These are phyloP conservation scores for Diaporthe helianthi DNA, from an alignment of 2,329 filamentous ascomycete species.

Conservation along the genomic window DNA sequence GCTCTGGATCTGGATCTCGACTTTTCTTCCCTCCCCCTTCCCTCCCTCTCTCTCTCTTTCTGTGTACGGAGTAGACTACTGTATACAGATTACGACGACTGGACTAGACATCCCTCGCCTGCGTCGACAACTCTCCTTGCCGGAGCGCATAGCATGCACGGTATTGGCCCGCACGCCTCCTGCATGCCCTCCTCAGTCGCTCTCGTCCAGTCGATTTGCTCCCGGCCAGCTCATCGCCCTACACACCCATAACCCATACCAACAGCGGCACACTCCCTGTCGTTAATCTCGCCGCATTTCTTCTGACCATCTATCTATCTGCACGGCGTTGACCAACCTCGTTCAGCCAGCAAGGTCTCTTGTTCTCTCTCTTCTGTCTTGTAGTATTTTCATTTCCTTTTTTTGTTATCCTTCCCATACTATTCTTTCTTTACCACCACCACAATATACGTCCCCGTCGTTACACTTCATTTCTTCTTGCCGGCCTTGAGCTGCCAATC, in stretches of 20 bases:
- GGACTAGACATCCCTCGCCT: conserved; percentile 24
- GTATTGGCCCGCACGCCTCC: conserved; percentile 29
- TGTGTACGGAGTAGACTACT: too few relatives aligned
- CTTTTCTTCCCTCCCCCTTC: background rate
- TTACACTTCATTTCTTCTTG: conserved; percentile 23
- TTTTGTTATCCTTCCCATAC: conserved; percentile 33
- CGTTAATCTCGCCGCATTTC: conserved; percentile 30
- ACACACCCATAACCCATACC: conserved; percentile 27
- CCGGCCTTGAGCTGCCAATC: conserved; percentile 26
- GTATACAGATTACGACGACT: conserved; percentile 7
- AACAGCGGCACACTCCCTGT: conserved; percentile 26
- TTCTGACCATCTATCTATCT: conserved; percentile 31
- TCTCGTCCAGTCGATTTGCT: conserved; percentile 34
- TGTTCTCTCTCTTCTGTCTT: conserved; percentile 34
- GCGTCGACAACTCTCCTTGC: conserved; percentile 29
- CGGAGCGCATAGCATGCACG: conserved; percentile 22
- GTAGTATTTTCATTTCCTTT: conserved; percentile 2
- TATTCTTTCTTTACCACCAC: conserved; percentile 29
- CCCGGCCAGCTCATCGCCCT: conserved; percentile 6
- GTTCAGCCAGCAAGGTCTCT: conserved; percentile 29
- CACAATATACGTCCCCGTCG: conserved; percentile 22
- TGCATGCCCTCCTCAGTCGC: conserved; percentile 27
- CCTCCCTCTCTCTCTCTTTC: background rate
- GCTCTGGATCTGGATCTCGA: background rate
- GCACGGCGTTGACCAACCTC: conserved; percentile 35